Conservation (phyloP, 176 grass and related monocot genomes). For the Oropetium thomaeum region DNA sequence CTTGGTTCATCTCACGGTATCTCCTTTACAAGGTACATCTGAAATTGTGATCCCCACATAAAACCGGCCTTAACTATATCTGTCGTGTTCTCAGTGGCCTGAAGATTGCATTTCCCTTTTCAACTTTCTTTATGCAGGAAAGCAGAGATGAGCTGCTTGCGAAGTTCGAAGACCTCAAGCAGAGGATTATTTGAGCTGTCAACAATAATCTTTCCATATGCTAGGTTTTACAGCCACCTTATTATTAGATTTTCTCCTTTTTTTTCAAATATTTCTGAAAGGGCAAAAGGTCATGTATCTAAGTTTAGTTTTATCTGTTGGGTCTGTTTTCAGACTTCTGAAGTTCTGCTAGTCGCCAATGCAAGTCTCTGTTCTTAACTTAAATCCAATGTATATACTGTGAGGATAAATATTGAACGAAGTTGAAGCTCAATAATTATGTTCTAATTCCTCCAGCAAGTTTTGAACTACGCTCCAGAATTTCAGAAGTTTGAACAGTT, state of each 20-base stretch:
- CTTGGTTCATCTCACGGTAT: slow-evolving; percentile 55
- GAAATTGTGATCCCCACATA: not conserved
- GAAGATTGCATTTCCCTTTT: not conserved
- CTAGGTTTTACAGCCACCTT: slow-evolving; percentile 31
- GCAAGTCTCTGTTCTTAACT: slow-evolving; percentile 11
- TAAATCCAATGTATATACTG: not conserved
- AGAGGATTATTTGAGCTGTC: slow-evolving; percentile 38
- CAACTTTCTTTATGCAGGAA: slow-evolving; percentile 40
- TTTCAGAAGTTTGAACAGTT: not conserved
- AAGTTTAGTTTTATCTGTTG: slow-evolving; percentile 2
- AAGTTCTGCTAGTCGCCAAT: slow-evolving; percentile 7
- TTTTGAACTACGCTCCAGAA: not conserved
- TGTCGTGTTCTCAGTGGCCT: not conserved
- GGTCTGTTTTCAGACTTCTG: slow-evolving; percentile 1
- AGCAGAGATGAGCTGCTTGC: slow-evolving; percentile 60
- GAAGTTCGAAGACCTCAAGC: slow-evolving; percentile 45
- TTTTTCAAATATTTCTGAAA: slow-evolving; percentile 20
- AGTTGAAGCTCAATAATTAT: not conserved
- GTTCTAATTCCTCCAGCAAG: not conserved
- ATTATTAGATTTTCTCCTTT: slow-evolving; percentile 32
- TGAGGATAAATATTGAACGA: not conserved
- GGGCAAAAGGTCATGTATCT: slow-evolving; percentile 18
- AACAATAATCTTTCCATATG: slow-evolving; percentile 27
- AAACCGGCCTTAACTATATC: not conserved
- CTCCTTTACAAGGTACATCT: slow-evolving; percentile 62